Base-by-base conservation (phyloP, 2,329 filamentous ascomycete species). In the Akanthomyces dipterigenus region DNA sequence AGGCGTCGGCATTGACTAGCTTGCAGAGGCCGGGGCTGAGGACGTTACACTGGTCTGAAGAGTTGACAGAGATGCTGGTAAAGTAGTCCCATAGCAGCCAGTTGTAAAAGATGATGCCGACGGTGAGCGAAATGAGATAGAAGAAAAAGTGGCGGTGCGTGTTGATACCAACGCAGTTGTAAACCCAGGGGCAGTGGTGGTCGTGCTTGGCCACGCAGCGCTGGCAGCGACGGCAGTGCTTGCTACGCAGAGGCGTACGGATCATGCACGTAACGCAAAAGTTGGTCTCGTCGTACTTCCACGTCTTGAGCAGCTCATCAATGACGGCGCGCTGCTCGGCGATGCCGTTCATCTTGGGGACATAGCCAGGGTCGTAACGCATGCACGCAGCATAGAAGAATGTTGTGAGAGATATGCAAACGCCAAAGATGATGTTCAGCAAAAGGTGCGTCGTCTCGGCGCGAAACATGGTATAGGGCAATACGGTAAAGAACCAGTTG, bases 201-300 rank as follows among this genome's bases (percentile, higher is more conserved):
- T 99, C 95, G 76, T 96, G 91, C 75, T 96, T 96, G 60, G 93
- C 92, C 59, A 99, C 90, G 72, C 95, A 99, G 65, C 93, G 89
- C 69, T 89, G 86, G 73, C 95, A 99, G 64, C 90, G 84, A 70
- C 88, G 89, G 77, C 95, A 99, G 76, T 99, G 95, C 79, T 98
- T 99, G 77, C 93, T 96, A 66, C 95, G 85, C 64, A 99, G 77
- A 3, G 95, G 95, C 66, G 90, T 93, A 59, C 93, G 85, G 67
- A 96, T 90, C 93, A 98, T 96, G 77, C 95, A 99, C 53, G 86
- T 86, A 31, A 96, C 88, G 73, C 95, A 99, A 70, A 98, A 99
- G 72, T 96, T 93, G 64, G 88, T 81, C 71, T 97, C 93, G 70
- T 99, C 93, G 72, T 93, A 99, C 70, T 91, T 95, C 86, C 91